These are phyloP conservation scores for Solanum etuberosum DNA, from an alignment of 257 asterid genomes.

Conservation along the genomic window DNA sequence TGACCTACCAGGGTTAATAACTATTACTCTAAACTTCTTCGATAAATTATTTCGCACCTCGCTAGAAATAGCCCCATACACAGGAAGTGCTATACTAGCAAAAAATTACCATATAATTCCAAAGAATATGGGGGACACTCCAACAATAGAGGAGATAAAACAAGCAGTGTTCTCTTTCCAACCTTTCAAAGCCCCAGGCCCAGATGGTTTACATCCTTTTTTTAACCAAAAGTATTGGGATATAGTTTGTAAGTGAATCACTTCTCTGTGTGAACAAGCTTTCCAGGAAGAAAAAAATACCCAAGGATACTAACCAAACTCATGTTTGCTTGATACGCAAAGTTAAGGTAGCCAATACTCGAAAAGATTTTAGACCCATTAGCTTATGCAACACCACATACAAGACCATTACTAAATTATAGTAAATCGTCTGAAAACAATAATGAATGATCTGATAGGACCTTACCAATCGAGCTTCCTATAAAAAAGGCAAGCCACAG, in stretches of 20 bases:
- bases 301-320: no score
- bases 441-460: neutral
- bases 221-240: neutral
- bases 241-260: neutral
- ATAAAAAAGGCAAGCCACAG: neutral
- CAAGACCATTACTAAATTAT: neutral
- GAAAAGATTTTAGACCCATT: neutral
- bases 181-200: neutral
- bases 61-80: no score
- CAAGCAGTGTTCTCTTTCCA: neutral
- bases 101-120: no score
- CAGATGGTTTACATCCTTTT: neutral
- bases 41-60: neutral
- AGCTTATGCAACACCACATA: neutral
- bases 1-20: neutral
- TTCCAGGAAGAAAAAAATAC: neutral
- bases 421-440: no score
- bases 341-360: neutral
- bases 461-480: neutral
- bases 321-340: neutral
- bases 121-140: no score
- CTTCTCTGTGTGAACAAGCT: neutral
- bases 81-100: no score
- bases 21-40: no score
- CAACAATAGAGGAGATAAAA: neutral